These are phyloP conservation scores for Geranium incanum DNA, from an alignment of 441 rosid genomes.

Conservation along the genomic window DNA sequence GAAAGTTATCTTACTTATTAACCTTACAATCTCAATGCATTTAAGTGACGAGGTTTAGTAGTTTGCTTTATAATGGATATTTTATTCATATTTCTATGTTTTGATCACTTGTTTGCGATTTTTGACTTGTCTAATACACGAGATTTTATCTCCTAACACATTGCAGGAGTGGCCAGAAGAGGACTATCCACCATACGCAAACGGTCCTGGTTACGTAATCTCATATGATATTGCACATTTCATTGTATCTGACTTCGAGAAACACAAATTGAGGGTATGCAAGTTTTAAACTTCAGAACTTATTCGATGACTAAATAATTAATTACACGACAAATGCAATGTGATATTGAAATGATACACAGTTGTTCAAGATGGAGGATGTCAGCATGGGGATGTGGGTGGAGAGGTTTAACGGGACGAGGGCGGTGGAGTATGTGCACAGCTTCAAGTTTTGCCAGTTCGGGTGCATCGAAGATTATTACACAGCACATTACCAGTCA, in stretches of 20 bases:
- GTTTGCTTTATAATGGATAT: neutral
- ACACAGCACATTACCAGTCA: slow-evolving; percentile 3
- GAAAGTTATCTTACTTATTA: too few species aligned
- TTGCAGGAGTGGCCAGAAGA: slow-evolving; percentile 7
- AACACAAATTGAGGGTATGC: slow-evolving; percentile 1
- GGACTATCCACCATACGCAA: slow-evolving; percentile 1
- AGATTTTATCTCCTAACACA: neutral
- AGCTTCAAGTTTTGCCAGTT: slow-evolving; percentile 7
- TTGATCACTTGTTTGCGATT: neutral
- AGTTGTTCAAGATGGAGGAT: slow-evolving; percentile 8
- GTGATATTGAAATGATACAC: neutral
- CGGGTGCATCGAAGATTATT: slow-evolving; percentile 3
- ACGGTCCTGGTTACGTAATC: slow-evolving; percentile 1
- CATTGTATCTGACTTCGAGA: slow-evolving; percentile 5
- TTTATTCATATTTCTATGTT: neutral
- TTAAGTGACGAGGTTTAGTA: neutral
- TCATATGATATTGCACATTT: slow-evolving; percentile 3
- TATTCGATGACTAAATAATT: too few species aligned
- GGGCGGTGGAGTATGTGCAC: neutral
- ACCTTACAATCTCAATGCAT: neutral
- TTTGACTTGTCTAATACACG: too few species aligned
- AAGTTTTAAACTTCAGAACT: neutral
- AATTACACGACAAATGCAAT: too few species aligned
- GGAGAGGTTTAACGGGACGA: neutral
- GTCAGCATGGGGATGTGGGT: slow-evolving; percentile 9